These are phyloP conservation scores for Amanita thiersii DNA, from an alignment of 768 basidiomycete species.

Conservation along the genomic window DNA sequence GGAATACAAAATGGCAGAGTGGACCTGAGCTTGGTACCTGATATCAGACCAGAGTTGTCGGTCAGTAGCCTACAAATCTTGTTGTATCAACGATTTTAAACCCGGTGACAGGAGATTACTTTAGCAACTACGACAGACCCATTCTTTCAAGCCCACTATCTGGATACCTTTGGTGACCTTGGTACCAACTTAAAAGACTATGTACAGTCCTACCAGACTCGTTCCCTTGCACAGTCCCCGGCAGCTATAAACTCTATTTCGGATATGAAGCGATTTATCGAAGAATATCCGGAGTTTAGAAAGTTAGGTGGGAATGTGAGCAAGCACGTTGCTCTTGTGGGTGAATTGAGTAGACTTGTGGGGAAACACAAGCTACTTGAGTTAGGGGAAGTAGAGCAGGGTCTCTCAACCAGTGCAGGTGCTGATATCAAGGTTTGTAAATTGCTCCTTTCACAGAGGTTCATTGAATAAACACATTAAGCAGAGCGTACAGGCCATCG, in stretches of 20 bases:
- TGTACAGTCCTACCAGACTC: constrained; percentile 87
- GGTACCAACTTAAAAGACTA: constrained; percentile 88
- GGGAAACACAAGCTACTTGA: constrained; percentile 80
- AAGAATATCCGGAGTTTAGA: constrained; percentile 96
- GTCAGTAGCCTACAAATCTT: constrained; percentile 31
- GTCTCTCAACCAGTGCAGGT: constrained; percentile 86
- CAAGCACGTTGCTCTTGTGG: constrained; percentile 96
- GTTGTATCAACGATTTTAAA: not conserved
- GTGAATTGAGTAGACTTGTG: constrained; percentile 89
- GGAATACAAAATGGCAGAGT: constrained; percentile 94
- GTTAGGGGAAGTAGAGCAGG: constrained; percentile 93
- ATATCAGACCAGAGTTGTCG: constrained; percentile 77
- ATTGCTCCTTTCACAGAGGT: not conserved
- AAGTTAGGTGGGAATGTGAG: constrained; percentile 97
- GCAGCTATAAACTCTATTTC: constrained; percentile 85
- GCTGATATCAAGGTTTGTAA: constrained; percentile 65
- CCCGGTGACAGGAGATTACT: constrained; percentile 71
- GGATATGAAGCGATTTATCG: constrained; percentile 97
- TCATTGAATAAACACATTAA: too few relatives aligned
- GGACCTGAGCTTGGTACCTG: constrained; percentile 74
- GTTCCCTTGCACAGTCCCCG: constrained; percentile 67
- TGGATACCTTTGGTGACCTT: constrained; percentile 94
- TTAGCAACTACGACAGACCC: constrained; percentile 86
- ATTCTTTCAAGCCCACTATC: constrained; percentile 86
- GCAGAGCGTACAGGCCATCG: constrained; percentile 76